Base-by-base conservation (phyloP, 176 grass and related monocot genomes). In the Secale cereale region DNA sequence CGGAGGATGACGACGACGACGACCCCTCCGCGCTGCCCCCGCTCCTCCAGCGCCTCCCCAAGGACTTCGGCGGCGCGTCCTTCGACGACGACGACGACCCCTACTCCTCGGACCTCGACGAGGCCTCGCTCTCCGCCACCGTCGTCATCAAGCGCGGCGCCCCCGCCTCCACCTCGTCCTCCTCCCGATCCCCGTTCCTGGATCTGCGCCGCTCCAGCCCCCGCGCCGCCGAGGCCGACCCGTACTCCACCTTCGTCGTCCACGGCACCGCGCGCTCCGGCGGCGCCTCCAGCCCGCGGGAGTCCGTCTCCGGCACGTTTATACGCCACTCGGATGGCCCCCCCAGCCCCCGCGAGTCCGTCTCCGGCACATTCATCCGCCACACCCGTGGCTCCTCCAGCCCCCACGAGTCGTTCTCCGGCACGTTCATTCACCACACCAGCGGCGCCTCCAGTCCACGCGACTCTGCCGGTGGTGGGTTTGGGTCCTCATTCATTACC, bases 1-100 rank as follows among this genome's bases (percentile, higher is more conserved):
- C 67, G 11, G 90, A 83, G 33, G 87, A 91, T 9, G 87, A 91
- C 1, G 86, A 92, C 2, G 93, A 90, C 3, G 93, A 95, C 77
- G 93, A 95, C 83, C 88, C 90, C 43, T 92, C 93, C 14, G 95
- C 91, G 23, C 97, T 99, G 83, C 97, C 97, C 81, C 97, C 97
- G 59, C 97, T 99, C 84, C 91, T 99, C 83, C 93, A 99, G 88
- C 97, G 97, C 78, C 83, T 99, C 29, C 97, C 97, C 78, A 99
- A 99, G 91, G 97, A 99, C 90, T 99, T 99, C 78, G 97, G 97
- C 65, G 91, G 91, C 25, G 88, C 88, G 37, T 91, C 91, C 69
- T 93, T 94, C 86, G 97, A 99, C 76, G 93, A 98, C 4, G 89
- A 94, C 30, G 95, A 97, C 17, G 88, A 87, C 61, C 84, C 91